Base-by-base conservation (phyloP, 78 protist species). In the Dictyostelium capitatum region DNA sequence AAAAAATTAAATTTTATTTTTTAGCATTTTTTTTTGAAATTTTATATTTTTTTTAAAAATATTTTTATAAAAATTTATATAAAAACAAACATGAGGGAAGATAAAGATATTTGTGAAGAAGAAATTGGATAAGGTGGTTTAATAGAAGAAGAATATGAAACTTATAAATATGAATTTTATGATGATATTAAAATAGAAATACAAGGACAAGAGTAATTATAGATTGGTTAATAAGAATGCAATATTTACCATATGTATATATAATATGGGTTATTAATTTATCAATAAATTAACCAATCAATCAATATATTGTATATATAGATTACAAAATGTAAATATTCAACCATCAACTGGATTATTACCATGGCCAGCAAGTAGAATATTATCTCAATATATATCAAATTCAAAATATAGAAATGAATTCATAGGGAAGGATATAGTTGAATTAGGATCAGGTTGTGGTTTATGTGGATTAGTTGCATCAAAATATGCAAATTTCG, bases 321-420 rank as follows among this genome's bases (percentile, higher is more conserved):
- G 92, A 85, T 47, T 75, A 59, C 92, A 85, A 62, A 85, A 85
- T 85, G 67, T 57, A 48, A 85, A 85, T 75, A 30, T 47, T 8
- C 92, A 85, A 85, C 92, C 92, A 73, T 62, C 83, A n/a, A 85
- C 92, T 28, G 92, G 92, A 30, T 48, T 85, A 48, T 62, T 85
- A 25, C 82, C 83, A n/a, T 85, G 92, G 92, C 92, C 92, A 32
- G 92, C 91, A 19, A 47, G 82, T 23, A 74, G 75, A 12, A 57
- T 85, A n/a, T 25, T 82, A n/a, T 47, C 79, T 50, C 8, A 32
- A 30, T 85, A 47, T 59, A 85, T 85, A 14, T 59, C 82, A 46
- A 77, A 48, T 14, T 59, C 82, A 46, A 77, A 48, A 23, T 30
- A 19, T 59, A 57, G 28, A 57, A n/a, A 62, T 8, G 20, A 25